Base-by-base conservation (phyloP, 2,329 filamentous ascomycete genomes). In the Clonostachys sp. region DNA sequence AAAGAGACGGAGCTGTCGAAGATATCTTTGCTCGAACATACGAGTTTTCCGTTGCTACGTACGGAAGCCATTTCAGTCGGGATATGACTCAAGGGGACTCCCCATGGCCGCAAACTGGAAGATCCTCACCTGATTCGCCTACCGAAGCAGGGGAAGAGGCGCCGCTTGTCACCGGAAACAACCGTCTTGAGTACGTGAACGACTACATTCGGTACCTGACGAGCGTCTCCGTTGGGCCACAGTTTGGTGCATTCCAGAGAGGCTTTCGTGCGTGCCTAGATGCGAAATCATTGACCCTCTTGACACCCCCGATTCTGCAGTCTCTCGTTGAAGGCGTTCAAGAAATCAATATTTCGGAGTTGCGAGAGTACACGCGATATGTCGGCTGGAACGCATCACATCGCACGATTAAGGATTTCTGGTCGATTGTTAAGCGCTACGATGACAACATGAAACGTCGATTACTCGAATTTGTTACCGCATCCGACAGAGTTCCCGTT, bases 381-480 rank as follows among this genome's bases (percentile, higher is more conserved):
- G 88, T 94, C 42, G 89, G 88, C 13, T 97, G 89, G 74, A 80
- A 85, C 42, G 72, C 82, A 0, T 73, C 72, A 0, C 85, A 94
- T 54, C 80, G 73, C 13, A 81, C 86, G 1, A 83, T 99, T 40
- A 71, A 74, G 20, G 81, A 87, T 55, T 97, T 99, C 63, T 99
- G 94, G 94, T 75, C 75, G 12, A 78, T 96, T 8, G 87, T 96
- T 2, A 78, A 78, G 53, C 66, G 63, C 35, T 94, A 81, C 60
- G 76, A 82, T 50, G 75, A 85, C 14, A 74, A 78, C 41, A 86
- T 91, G 74, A 86, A 86, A 65, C 80, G 83, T 45, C 83, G 81
- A 57, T 70, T 99, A 34, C 75, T 99, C 34, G 91, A 96, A 63
- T 99, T 99, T 59, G 91, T 99, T 33, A 99, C 94, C 13, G 92